phyloP scores from a whole-genome alignment of 2,329 filamentous ascomycete species.

The Nannizziopsis arthrosporioides region DNA sequence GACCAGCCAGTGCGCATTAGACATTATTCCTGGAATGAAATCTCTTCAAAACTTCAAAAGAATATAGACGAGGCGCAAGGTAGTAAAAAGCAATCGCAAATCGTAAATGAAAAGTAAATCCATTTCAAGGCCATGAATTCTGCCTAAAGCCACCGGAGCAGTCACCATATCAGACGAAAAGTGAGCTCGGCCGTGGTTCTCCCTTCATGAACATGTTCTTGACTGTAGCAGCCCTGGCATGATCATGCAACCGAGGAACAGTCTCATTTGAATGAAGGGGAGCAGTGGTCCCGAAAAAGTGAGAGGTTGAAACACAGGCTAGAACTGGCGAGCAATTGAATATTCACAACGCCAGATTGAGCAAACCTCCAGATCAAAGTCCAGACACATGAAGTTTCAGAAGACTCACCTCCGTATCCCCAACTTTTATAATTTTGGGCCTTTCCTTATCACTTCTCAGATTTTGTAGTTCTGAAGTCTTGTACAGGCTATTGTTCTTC shows the following conservation, averaged over 20 bases:
- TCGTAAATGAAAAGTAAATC: background rate
- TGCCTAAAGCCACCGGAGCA: background rate
- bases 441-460: no score
- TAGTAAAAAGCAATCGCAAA: background rate
- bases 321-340: slow-evolving; percentile 1
- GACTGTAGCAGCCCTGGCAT: background rate
- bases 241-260: background rate
- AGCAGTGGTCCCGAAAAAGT: background rate
- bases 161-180: slow-evolving; percentile 1
- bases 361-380: background rate
- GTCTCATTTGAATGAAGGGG: background rate
- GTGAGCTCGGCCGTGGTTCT: background rate
- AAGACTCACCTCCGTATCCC: background rate
- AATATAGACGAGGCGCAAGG: background rate
- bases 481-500: background rate
- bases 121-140: background rate
- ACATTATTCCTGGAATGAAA: background rate
- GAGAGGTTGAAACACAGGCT: slow-evolving; percentile 2
- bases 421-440: background rate
- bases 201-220: no score
- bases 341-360: background rate
- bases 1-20: background rate
- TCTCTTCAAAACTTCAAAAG: background rate
- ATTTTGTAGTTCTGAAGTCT: background rate
- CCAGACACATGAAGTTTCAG: slow-evolving; percentile 2